These are phyloP conservation scores for Thraustochytrium striatum DNA, from an alignment of 352 stramenopile genomes.

Conservation along the genomic window DNA sequence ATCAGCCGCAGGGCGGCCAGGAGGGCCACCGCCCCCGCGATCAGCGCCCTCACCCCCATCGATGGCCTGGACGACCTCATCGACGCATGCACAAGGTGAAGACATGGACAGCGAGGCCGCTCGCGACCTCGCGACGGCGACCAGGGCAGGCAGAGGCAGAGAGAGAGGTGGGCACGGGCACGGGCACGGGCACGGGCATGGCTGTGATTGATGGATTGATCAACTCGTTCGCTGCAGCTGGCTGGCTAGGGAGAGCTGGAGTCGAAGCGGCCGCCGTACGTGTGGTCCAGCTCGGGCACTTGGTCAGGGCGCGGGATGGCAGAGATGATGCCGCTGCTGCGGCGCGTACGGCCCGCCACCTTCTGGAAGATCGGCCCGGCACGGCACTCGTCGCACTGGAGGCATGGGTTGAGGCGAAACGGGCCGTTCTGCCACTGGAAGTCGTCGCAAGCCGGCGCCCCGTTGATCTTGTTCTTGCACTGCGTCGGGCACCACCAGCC, in stretches of 20 bases:
- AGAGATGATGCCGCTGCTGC: conserved; percentile 21
- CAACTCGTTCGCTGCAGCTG: no score
- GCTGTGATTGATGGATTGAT: no score
- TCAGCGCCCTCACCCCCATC: not conserved
- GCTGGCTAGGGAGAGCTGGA: no score
- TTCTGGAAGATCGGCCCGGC: conserved; percentile 47
- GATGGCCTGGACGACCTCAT: no score
- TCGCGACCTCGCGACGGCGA: no score
- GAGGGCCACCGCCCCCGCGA: not conserved
- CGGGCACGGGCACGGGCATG: no score
- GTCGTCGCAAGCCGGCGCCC: conserved; percentile 29
- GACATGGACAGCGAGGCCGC: no score
- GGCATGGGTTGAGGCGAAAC: conserved; percentile 45
- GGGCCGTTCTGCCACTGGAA: conserved; percentile 40
- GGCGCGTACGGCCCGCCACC: conserved; percentile 30
- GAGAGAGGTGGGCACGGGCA: no score
- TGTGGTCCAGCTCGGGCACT: conserved; percentile 26
- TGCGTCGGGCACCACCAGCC: not conserved
- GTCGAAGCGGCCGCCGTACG: no score
- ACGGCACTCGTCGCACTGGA: conserved; percentile 48
- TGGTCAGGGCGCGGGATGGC: conserved; percentile 19
- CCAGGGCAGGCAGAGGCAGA: no score
- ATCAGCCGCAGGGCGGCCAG: not conserved
- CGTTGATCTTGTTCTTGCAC: conserved; percentile 46
- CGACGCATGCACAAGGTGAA: no score